Percentiles rank a stretch among this genome's conserved stretches.
phyloP scores from a whole-genome alignment of 2,329 filamentous ascomycete species.

The Penicillium sp. region DNA sequence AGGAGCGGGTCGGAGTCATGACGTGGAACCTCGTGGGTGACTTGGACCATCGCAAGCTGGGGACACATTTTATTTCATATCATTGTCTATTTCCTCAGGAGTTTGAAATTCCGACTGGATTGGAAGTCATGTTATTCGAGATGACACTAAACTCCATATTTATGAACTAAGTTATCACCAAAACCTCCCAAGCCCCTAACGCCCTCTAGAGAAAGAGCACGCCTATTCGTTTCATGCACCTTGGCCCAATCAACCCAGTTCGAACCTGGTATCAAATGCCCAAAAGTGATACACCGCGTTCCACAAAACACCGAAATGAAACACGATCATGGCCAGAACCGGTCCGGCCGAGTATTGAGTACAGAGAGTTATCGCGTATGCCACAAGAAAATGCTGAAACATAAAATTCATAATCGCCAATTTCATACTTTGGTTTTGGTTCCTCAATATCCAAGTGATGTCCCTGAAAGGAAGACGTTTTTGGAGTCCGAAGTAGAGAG shows the following conservation, averaged over 20 bases:
- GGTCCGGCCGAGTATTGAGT: background rate
- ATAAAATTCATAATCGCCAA: background rate
- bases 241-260: background rate
- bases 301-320: background rate
- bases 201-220: background rate
- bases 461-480: background rate
- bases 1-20: background rate
- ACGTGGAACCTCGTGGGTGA: background rate
- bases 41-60: background rate
- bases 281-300: background rate
- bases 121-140: background rate
- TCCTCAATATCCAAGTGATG: background rate
- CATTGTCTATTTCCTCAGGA: background rate
- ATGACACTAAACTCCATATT: background rate
- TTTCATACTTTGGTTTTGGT: background rate
- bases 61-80: background rate
- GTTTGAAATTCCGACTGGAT: background rate
- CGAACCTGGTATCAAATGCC: background rate
- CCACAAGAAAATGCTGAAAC: background rate
- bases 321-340: background rate
- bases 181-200: background rate
- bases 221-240: background rate
- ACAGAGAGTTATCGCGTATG: background rate
- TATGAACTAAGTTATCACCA: background rate
- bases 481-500: slow-evolving; percentile 2